These are phyloP conservation scores for Zostera marina DNA, from an alignment of 116 monocot species.

Conservation along the genomic window DNA sequence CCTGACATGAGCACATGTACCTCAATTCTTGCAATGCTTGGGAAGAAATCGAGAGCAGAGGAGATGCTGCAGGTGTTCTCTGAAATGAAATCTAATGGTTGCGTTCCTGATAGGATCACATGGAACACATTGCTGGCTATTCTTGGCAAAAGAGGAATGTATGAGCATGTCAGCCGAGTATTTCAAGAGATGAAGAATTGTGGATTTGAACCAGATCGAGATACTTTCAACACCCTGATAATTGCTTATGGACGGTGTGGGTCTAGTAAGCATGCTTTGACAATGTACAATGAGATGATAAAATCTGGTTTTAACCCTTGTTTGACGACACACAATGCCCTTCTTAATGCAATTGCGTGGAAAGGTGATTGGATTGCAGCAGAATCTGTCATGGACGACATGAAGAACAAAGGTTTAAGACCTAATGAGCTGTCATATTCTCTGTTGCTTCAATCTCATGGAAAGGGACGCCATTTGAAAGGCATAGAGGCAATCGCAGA, in stretches of 20 bases:
- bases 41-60: constrained; percentile 43
- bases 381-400: constrained; percentile 43
- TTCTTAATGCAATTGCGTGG: constrained; percentile 60
- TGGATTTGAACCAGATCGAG: constrained; percentile 51
- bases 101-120: constrained; percentile 61
- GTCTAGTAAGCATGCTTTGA: constrained; percentile 30
- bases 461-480: constrained; percentile 30
- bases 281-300: constrained; percentile 62
- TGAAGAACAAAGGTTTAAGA: constrained; percentile 53
- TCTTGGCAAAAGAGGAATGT: constrained; percentile 66
- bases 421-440: constrained; percentile 62
- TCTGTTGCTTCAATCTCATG: constrained; percentile 61
- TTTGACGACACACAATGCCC: constrained; percentile 66
- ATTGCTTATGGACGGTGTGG: constrained; percentile 25
- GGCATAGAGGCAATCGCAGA: constrained; percentile 43
- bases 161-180: constrained; percentile 38
- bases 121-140: constrained; percentile 86
- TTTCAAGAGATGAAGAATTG: constrained; percentile 61
- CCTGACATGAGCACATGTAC: constrained; percentile 75
- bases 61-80: constrained; percentile 56
- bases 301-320: constrained; percentile 57
- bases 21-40: constrained; percentile 59
- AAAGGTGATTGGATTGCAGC: constrained; percentile 65
- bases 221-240: constrained; percentile 86
- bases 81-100: constrained; percentile 75